phyloP scores from a whole-genome alignment of 2,329 filamentous ascomycete species.

The Colletotrichum truncatum region DNA sequence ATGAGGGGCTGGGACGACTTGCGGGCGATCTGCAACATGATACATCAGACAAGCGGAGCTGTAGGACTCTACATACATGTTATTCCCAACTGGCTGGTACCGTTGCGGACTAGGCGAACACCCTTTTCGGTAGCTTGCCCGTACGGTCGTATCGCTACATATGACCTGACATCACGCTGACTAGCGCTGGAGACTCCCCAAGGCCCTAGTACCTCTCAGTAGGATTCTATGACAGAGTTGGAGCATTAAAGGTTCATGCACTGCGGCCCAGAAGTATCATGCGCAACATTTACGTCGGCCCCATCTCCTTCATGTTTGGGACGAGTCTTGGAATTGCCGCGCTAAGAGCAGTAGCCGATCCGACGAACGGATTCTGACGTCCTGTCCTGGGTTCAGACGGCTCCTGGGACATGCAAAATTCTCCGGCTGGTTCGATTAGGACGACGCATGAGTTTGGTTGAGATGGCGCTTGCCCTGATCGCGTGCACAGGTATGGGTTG shows the following conservation, averaged over 20 bases:
- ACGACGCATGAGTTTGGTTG: slow-evolving; percentile 41
- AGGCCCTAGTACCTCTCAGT: neutral
- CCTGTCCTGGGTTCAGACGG: neutral
- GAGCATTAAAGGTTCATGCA: neutral
- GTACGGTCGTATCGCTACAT: neutral
- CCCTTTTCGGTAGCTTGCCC: slow-evolving; percentile 22
- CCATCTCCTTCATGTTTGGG: neutral
- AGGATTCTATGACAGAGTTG: slow-evolving; percentile 12
- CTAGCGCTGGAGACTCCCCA: neutral
- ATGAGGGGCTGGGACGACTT: neutral
- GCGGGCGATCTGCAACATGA: slow-evolving; percentile 16
- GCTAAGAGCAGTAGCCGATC: neutral
- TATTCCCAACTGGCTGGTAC: slow-evolving; percentile 27
- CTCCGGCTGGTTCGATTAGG: slow-evolving; percentile 37
- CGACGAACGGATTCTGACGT: neutral
- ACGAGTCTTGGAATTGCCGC: neutral
- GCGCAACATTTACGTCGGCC: neutral
- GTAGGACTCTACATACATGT: slow-evolving; percentile 1
- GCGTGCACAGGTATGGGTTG: slow-evolving; percentile 24
- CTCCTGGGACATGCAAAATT: slow-evolving; percentile 30
- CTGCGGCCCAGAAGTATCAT: neutral
- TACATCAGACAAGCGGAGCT: slow-evolving; percentile 14
- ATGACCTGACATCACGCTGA: neutral
- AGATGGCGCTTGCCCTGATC: slow-evolving; percentile 23
- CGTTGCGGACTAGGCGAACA: slow-evolving; percentile 7